Evolutionary conservation across 768 basidiomycete genomes (phyloP).

Genomic region (Pisolithus sp.): DNA sequence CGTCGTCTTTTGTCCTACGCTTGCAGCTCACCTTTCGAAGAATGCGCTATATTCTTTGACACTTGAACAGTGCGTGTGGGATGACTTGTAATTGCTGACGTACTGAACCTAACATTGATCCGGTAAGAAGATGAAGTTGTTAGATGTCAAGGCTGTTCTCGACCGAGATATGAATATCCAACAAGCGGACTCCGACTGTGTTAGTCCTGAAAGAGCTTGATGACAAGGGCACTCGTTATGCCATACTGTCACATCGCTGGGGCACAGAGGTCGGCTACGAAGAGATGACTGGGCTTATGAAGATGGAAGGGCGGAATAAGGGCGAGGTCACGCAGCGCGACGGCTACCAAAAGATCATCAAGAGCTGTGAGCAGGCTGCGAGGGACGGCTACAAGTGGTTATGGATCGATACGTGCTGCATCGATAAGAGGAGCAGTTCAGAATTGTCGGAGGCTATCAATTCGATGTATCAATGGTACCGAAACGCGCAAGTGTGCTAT

Average conservation of each 20-base stretch:
- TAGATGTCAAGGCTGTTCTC: no score
- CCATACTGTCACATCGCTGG: conserved; percentile 7
- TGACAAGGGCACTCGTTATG: neutral
- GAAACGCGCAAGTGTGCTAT: conserved; percentile 10
- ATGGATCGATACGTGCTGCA: conserved; percentile 17
- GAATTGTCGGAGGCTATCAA: conserved; percentile 12
- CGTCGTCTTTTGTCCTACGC: no score
- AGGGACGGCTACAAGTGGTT: conserved; percentile 3
- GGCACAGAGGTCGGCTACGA: neutral
- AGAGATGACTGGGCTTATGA: neutral
- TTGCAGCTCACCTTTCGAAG: no score
- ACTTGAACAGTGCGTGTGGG: no score
- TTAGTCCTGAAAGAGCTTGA: no score
- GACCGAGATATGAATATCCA: no score
- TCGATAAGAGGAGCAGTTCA: conserved; percentile 17
- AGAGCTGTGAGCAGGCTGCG: neutral
- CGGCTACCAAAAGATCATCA: conserved; percentile 2
- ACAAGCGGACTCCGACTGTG: no score
- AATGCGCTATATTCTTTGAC: no score
- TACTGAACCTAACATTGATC: no score
- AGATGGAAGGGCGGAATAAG: neutral
- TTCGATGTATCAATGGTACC: conserved; percentile 18
- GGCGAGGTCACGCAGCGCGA: neutral
- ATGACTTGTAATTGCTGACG: no score
- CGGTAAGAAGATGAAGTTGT: no score